These are phyloP conservation scores for Picea sitchensis DNA, from an alignment of 75 land plant species.

Conservation along the genomic window DNA sequence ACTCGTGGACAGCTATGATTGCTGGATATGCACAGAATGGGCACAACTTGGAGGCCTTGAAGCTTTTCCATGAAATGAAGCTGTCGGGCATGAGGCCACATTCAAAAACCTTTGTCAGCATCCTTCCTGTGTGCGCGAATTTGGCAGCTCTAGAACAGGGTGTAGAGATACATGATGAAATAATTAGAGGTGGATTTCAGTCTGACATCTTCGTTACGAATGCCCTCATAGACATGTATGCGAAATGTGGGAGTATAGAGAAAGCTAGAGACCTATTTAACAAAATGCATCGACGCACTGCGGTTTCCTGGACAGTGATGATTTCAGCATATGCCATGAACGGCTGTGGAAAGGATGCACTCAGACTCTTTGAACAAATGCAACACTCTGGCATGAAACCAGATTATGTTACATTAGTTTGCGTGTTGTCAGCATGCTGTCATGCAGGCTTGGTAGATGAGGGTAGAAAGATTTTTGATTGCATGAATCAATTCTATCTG, in stretches of 20 bases:
- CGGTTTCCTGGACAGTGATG: slow-evolving; percentile 12
- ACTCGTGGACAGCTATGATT: slow-evolving; percentile 12
- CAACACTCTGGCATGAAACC: slow-evolving; percentile 16
- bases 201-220: slow-evolving; percentile 14
- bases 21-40: slow-evolving; percentile 10
- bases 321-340: slow-evolving; percentile 16
- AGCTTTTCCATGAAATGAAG: slow-evolving; percentile 10
- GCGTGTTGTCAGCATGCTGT: slow-evolving; percentile 21
- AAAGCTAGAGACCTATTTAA: slow-evolving; percentile 5
- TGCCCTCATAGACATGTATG: slow-evolving; percentile 20
- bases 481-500: background rate
- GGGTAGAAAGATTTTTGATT: background rate
- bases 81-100: background rate
- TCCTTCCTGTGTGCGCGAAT: slow-evolving; percentile 12
- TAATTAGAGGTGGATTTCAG: slow-evolving; percentile 18
- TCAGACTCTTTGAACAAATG: slow-evolving; percentile 19
- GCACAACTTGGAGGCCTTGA: background rate
- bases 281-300: background rate
- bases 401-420: slow-evolving; percentile 12
- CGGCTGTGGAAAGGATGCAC: slow-evolving; percentile 14
- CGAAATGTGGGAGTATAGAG: slow-evolving; percentile 15
- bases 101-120: slow-evolving; percentile 2
- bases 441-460: slow-evolving; percentile 10
- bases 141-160: background rate
- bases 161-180: slow-evolving; percentile 14